phyloP scores from a whole-genome alignment of 441 rosid species.

The Eutrema salsugineum region DNA sequence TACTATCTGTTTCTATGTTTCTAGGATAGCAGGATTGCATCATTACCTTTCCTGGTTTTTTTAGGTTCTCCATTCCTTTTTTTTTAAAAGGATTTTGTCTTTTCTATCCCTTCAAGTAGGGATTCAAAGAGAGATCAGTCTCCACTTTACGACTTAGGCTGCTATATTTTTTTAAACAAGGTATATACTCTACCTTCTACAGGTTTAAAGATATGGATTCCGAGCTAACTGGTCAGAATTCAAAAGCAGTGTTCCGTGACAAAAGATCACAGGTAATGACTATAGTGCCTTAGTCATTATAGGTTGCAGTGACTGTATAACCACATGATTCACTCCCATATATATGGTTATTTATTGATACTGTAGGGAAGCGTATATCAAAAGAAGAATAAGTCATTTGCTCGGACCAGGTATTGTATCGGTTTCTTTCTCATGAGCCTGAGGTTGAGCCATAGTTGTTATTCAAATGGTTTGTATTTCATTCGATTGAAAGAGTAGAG shows the following conservation, averaged over 20 bases:
- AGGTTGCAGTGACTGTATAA: not conserved
- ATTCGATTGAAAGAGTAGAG: too few species aligned
- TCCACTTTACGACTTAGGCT: not conserved
- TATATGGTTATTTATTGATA: not conserved
- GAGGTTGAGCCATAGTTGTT: not conserved
- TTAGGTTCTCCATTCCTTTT: not conserved
- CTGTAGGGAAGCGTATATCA: slow-evolving; percentile 71
- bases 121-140: not conserved
- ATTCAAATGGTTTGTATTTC: not conserved
- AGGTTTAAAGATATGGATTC: slow-evolving; percentile 72
- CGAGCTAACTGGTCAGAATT: slow-evolving; percentile 58
- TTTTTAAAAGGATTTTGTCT: not conserved
- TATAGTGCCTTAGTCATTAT: slow-evolving; percentile 12
- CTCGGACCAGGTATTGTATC: slow-evolving; percentile 65
- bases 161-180: not conserved
- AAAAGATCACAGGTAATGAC: slow-evolving; percentile 54
- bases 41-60: not conserved
- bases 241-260: slow-evolving; percentile 75
- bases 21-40: not conserved
- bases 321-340: slow-evolving; percentile 17
- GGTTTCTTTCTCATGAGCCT: not conserved
- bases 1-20: too few species aligned
- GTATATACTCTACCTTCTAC: slow-evolving; percentile 1
- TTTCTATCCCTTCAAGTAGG: not conserved
- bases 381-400: slow-evolving; percentile 92